phyloP scores from a whole-genome alignment of 352 stramenopile genomes.

The Phytophthora lateralis region DNA sequence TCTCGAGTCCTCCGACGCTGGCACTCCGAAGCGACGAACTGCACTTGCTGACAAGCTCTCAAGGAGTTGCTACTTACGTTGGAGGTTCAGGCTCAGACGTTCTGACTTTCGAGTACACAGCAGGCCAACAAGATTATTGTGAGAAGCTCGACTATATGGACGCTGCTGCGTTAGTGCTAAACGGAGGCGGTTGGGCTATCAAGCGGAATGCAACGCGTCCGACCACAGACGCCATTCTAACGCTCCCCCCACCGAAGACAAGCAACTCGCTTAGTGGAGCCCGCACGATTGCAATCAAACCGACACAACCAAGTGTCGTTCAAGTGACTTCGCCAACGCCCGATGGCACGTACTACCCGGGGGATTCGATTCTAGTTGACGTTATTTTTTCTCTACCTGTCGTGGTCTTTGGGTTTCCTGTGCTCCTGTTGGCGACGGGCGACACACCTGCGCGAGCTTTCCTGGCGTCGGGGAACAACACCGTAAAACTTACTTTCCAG shows the following conservation, averaged over 20 bases:
- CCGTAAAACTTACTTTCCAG: constrained; percentile 50
- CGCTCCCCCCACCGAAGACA: constrained; percentile 45
- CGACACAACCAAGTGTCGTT: constrained; percentile 45
- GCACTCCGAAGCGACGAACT: constrained; percentile 60
- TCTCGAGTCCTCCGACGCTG: constrained; percentile 31
- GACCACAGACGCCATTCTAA: constrained; percentile 44
- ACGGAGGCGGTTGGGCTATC: constrained; percentile 35
- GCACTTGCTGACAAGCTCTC: constrained; percentile 42
- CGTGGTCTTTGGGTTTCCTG: constrained; percentile 54
- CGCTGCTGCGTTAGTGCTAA: constrained; percentile 45
- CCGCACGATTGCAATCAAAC: constrained; percentile 60
- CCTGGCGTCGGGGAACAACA: constrained; percentile 45
- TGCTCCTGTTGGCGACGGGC: constrained; percentile 39
- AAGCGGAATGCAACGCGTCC: constrained; percentile 56
- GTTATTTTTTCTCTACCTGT: constrained; percentile 74
- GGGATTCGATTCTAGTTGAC: constrained; percentile 57
- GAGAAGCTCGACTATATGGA: constrained; percentile 70
- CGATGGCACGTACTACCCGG: constrained; percentile 61
- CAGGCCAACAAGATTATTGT: constrained; percentile 58
- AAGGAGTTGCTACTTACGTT: constrained; percentile 56
- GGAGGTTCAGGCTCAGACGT: constrained; percentile 50
- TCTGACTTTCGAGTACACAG: constrained; percentile 65
- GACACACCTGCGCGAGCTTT: constrained; percentile 23
- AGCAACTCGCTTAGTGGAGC: constrained; percentile 56
- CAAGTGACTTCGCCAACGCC: constrained; percentile 38